These are phyloP conservation scores for Colletotrichum sansevieriae DNA, from an alignment of 2,329 filamentous ascomycete species.

Conservation along the genomic window DNA sequence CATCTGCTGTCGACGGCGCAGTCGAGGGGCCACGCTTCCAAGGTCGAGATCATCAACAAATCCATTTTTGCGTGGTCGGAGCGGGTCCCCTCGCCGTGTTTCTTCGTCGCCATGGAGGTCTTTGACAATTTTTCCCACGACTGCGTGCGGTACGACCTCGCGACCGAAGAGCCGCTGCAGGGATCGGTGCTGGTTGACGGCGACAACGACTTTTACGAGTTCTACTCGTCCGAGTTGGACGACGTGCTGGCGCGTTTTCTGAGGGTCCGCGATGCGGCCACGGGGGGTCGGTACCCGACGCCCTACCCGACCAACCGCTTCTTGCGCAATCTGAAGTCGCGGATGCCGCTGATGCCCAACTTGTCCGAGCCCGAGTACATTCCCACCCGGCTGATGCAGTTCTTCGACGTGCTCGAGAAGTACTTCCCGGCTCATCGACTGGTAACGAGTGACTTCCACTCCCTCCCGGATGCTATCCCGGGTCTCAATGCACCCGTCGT, in stretches of 20 bases:
- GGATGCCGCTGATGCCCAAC: slow-evolving; percentile 79
- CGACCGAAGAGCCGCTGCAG: slow-evolving; percentile 86
- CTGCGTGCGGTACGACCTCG: slow-evolving; percentile 87
- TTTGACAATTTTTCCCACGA: slow-evolving; percentile 99
- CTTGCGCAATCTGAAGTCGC: slow-evolving; percentile 71
- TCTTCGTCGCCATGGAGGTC: slow-evolving; percentile 97
- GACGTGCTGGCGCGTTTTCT: slow-evolving; percentile 86
- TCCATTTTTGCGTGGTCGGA: slow-evolving; percentile 95
- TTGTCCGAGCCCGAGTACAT: slow-evolving; percentile 91
- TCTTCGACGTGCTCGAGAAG: slow-evolving; percentile 89
- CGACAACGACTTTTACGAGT: slow-evolving; percentile 93
- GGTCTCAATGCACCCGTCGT: slow-evolving; percentile 95
- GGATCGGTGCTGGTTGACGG: slow-evolving; percentile 88
- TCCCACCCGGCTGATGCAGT: slow-evolving; percentile 93
- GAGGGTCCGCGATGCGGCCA: slow-evolving; percentile 84
- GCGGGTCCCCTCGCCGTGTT: slow-evolving; percentile 92
- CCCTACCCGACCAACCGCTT: slow-evolving; percentile 68
- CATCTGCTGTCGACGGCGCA: slow-evolving; percentile 77
- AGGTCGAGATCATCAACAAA: slow-evolving; percentile 94
- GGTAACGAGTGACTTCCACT: slow-evolving; percentile 90
- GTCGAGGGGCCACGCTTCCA: slow-evolving; percentile 81
- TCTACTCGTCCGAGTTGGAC: slow-evolving; percentile 86
- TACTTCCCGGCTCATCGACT: slow-evolving; percentile 93
- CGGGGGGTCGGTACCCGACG: slow-evolving; percentile 72
- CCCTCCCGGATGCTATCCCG: slow-evolving; percentile 82